Evolutionary conservation across 2,329 filamentous ascomycete species (phyloP).

Genomic region (Monilinia polystroma): DNA sequence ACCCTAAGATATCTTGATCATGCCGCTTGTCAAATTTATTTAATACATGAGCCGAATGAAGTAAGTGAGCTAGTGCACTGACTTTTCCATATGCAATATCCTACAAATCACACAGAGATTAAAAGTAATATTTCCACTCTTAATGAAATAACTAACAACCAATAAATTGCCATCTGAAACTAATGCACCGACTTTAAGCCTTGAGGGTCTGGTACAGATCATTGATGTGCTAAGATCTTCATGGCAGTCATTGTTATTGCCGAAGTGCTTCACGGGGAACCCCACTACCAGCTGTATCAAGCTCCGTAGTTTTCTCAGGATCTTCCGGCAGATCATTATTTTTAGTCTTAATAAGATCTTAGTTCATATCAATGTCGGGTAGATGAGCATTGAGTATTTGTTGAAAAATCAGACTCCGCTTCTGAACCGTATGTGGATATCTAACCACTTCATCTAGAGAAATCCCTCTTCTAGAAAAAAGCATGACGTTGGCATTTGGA

Average conservation of each 20-base stretch:
- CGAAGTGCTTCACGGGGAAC: constrained; percentile 4
- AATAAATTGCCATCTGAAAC: too few relatives aligned
- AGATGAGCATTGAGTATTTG: too few relatives aligned
- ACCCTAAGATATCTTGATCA: neutral
- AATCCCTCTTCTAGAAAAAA: neutral
- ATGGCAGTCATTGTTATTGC: neutral
- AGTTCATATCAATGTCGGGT: neutral
- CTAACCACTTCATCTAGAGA: neutral
- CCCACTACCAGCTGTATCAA: neutral
- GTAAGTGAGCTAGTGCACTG: neutral
- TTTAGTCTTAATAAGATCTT: neutral
- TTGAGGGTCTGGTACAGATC: too few relatives aligned
- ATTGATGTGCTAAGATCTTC: too few relatives aligned
- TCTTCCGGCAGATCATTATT: constrained; percentile 12
- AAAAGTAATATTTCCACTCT: neutral
- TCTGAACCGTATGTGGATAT: neutral
- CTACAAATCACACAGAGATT: neutral
- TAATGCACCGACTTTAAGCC: too few relatives aligned
- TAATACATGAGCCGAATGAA: neutral
- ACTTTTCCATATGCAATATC: neutral
- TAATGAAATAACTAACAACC: neutral
- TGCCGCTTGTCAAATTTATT: neutral
- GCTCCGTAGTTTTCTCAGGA: neutral
- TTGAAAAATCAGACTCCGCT: neutral
- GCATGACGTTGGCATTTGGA: neutral